Base-by-base conservation (phyloP, 805 yeast genomes). In the Pichia thaimueangensis region DNA sequence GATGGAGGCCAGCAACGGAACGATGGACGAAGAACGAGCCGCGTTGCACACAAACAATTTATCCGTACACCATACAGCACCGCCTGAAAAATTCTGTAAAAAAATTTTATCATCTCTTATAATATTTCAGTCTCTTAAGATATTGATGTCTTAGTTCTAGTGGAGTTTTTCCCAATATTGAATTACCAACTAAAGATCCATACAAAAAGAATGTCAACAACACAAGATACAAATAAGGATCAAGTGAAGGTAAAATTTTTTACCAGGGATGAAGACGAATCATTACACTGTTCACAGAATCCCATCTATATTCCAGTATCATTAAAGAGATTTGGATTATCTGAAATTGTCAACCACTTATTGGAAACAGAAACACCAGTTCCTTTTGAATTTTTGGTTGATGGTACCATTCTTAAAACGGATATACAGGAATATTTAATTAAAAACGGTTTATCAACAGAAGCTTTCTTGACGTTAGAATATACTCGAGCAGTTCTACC, bases 331-430 rank as follows among this genome's bases (percentile, higher is more conserved):
- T 89, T 78, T 60, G 98, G 98, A 43, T 73, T 93, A 31, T 86
- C 96, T 5, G 97, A 93, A 64, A 82, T 93, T 59, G 96, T 93
- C 19, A 93, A 93, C 65, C 97, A 93, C 66, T 70, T 93, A 43
- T 69, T 93, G 39, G 71, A 65, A 7, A 43, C 69, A 50, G 81
- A 80, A 15, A 69, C 67, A 35, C 80, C 93, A 1, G 76, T 87
- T 41, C 97, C 97, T 17, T 91, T 93, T 62, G 97, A 93, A 59
- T 93, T 93, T 63, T 69, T 93, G 47, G 78, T 91, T 41, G 87
- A 89, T 56, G 96, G 96, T 13, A 80, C 80, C 19, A 67, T 93
- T 43, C 67, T 93, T 45, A 80, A 93, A 53, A 73, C 83, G 1
- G 79, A 95, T 1, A 68, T 93, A 42, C 82, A 86, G 37, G 91